Percentiles rank a stretch among this genome's conserved stretches.
Conservation (phyloP, 352 stramenopile species). For the Discostella stelligera region DNA sequence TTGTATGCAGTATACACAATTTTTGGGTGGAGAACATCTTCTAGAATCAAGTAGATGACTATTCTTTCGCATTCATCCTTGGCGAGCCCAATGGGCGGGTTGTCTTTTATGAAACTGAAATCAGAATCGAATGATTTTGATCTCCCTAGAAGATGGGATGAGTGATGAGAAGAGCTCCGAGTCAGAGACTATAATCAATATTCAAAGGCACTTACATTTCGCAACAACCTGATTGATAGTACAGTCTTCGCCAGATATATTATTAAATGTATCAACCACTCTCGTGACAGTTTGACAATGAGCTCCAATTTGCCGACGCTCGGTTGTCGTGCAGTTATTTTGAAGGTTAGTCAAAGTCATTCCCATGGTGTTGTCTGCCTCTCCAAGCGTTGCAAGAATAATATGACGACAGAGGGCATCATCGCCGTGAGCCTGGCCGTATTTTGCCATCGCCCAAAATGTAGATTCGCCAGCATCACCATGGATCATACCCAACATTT, state of each 20-base stretch:
- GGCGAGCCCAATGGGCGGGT: slow-evolving; percentile 68
- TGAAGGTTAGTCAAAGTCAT: slow-evolving; percentile 33
- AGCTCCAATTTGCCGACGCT: slow-evolving; percentile 46
- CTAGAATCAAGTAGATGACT: slow-evolving; percentile 68
- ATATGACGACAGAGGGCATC: slow-evolving; percentile 69
- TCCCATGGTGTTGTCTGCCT: slow-evolving; percentile 49
- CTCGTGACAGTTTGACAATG: slow-evolving; percentile 63
- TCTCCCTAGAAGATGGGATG: slow-evolving; percentile 31
- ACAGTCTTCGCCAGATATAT: slow-evolving; percentile 40
- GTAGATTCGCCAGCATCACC: slow-evolving; percentile 45
- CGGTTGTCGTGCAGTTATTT: slow-evolving; percentile 44
- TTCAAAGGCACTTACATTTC: slow-evolving; percentile 47
- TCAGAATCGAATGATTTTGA: slow-evolving; percentile 35
- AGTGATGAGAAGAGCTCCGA: neutral
- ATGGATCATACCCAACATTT: slow-evolving; percentile 75
- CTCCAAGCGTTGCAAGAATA: slow-evolving; percentile 69
- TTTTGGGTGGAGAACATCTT: slow-evolving; percentile 58
- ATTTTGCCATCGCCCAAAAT: slow-evolving; percentile 75
- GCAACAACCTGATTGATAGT: slow-evolving; percentile 57
- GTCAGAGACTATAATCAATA: neutral
- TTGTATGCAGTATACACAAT: slow-evolving; percentile 62
- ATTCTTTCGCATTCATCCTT: slow-evolving; percentile 79
- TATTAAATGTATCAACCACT: slow-evolving; percentile 52
- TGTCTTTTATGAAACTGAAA: slow-evolving; percentile 61
- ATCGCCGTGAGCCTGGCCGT: slow-evolving; percentile 69